Evolutionary conservation across 306 rosid genomes (phyloP), one percentile per base, ranked within the genome.

Genomic region (Pterocarpus macrocarpus): DNA sequence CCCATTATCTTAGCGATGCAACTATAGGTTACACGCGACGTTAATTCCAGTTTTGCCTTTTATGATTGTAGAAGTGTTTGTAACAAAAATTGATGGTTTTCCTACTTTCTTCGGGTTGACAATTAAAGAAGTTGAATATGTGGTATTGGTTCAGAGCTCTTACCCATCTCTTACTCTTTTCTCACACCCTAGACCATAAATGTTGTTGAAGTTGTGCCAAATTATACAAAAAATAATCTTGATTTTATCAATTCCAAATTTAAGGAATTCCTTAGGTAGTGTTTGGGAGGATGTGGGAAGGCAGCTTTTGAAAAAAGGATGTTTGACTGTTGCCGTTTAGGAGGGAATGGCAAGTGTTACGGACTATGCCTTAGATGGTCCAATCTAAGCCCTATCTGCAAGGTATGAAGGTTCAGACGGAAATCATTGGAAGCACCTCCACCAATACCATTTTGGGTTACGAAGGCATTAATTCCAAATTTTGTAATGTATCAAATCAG

Each of bases 121-220:
- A 64, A 77, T 64, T 70, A 57, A 78, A 53, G 74, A 69, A 66
- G 41, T 59, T 75, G 69, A 69, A 69, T 57, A 13, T 34, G 36
- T 12, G 16, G 43, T 32, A 50, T 53, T 61, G 64, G 68, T 55
- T 33, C 57, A 14, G 57, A 38, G 34, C 65, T 66, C 82, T 38
- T 66, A 22, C 44, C 15, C 52, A 22, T 34, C 41, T 45, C 9
- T 50, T 6, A 15, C 14, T 3, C 61, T 34, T 64, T 35, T 64
- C 81, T 7, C 73, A 76, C n/a, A 7, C 73, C 28, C 64, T 12
- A 30, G 50, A 8, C 13, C 71, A 9, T 58, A 22, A 41, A n/a
- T 50, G 80, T 17, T 70, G 71, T 49, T 55, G 58, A 39, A 66
- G 34, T 28, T 78, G 38, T 16, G 38, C 36, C 43, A 16, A 56